Percentiles rank a stretch among this genome's conserved stretches.
Conservation (phyloP, 2,329 filamentous ascomycete genomes). For the Pezicula radicicola region DNA sequence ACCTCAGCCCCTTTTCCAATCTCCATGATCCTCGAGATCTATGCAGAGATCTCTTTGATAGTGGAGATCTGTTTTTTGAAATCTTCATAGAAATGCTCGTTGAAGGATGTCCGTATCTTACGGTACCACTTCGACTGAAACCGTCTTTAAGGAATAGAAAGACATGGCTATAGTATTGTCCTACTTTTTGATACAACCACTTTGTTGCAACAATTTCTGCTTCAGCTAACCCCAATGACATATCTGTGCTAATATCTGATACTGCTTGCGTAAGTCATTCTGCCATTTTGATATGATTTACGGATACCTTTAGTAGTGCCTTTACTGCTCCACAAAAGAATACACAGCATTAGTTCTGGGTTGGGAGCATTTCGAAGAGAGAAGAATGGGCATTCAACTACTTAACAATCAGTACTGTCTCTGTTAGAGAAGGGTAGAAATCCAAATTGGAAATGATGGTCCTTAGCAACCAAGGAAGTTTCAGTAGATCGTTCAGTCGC, state of each 20-base stretch:
- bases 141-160: constrained; percentile 19
- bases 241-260: constrained; percentile 14
- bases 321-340: constrained; percentile 26
- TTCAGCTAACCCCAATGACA: constrained; percentile 6
- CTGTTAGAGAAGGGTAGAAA: background rate
- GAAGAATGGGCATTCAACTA: constrained; percentile 20
- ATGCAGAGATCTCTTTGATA: background rate
- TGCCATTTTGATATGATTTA: constrained; percentile 19
- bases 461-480: no score
- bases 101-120: background rate
- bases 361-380: constrained; percentile 24
- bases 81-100: background rate
- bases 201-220: constrained; percentile 10
- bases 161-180: constrained; percentile 22
- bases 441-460: no score
- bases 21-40: background rate
- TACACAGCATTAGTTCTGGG: constrained; percentile 27
- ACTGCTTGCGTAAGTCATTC: constrained; percentile 17
- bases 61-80: background rate
- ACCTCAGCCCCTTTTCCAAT: background rate
- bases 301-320: constrained; percentile 25
- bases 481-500: no score
- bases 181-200: constrained; percentile 8
- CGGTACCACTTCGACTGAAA: background rate
- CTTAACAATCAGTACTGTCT: background rate